Conservation (phyloP, 2,329 filamentous ascomycete species). For the Alternaria sp. region DNA sequence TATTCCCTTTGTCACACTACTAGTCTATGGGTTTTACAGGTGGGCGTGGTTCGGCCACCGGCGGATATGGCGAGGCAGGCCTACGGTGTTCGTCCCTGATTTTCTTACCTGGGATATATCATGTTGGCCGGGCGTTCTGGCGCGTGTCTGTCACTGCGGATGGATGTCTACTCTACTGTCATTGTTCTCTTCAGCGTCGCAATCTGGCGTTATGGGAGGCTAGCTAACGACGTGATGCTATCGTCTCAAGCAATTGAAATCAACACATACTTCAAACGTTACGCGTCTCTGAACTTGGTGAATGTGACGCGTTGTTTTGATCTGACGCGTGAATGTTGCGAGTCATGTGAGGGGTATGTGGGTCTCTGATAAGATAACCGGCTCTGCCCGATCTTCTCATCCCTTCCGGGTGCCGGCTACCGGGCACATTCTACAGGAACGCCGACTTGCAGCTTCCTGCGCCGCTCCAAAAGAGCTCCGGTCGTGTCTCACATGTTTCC, state of each 20-base stretch:
- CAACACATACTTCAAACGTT: conserved; percentile 23
- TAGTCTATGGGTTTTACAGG: conserved; percentile 16
- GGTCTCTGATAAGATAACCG: background rate
- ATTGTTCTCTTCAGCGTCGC: conserved; percentile 7
- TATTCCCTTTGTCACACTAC: conserved; percentile 24
- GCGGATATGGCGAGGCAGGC: conserved; percentile 3
- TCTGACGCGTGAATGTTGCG: conserved; percentile 8
- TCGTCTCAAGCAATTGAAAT: conserved; percentile 26
- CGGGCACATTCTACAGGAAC: background rate
- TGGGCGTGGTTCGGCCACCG: conserved; percentile 7
- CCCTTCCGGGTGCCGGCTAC: background rate
- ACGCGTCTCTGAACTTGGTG: conserved; percentile 1
- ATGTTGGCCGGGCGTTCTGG: conserved; percentile 36
- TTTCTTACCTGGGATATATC: conserved; percentile 21
- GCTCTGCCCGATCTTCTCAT: background rate
- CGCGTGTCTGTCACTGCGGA: conserved; percentile 7
- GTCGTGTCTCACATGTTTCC: background rate
- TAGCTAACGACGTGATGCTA: conserved; percentile 27
- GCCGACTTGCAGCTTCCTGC: background rate
- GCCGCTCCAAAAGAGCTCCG: background rate
- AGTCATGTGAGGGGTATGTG: conserved; percentile 8
- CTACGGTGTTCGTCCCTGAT: conserved; percentile 23
- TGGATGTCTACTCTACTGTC: conserved; percentile 3
- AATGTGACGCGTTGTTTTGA: conserved; percentile 19
- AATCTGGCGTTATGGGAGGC: conserved; percentile 11